Base-by-base conservation (phyloP, 768 basidiomycete species). In the Mrakia blollopis region DNA sequence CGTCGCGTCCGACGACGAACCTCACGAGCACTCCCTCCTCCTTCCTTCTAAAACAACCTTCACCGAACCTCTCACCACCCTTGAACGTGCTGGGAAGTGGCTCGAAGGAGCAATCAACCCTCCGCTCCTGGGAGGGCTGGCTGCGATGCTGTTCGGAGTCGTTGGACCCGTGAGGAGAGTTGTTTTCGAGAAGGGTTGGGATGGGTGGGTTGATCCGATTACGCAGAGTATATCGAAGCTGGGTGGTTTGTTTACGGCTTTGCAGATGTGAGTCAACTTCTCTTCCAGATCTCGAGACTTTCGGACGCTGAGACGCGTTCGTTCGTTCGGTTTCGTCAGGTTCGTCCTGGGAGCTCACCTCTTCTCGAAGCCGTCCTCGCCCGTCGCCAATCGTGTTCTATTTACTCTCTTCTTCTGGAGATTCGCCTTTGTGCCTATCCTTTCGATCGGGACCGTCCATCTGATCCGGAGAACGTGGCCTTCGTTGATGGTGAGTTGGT, bases 101-200 rank as follows among this genome's bases (percentile, higher is more conserved):
- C 21, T 72, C 28, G n/a, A 32, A 2, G 62, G 62, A 7, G 76
- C 65, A 2, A 32, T 83, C 73, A 84, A 84, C 72, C 82, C 83
- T 14, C 83, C 83, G 0, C 81, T 83, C 70, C 69, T 80, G 14
- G 83, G 83, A 8, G 83, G 83, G 0, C 39, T 83, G 5, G 71
- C 79, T 0, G 83, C 83, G 6, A 78, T 84, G 62, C 60, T 81
- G 30, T 75, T 76, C 3, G 83, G 83, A 5, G 37, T 82, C 9
- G 80, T 83, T 11, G 81, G 82, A 0, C 81, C 80, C 57, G 62
- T 81, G 39, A 79, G 80, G 13, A 37, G 78, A 32, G 78, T 79
- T 63, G 61, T 84, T 8, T 84, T 83, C 69, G 72, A 80, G 61
- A 68, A 57, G 52, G 76, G 76, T 13, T 75, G 79, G 39, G 78